Conservation (phyloP, 371 early-diverging fungal genomes). For the Mortierella sp. region DNA sequence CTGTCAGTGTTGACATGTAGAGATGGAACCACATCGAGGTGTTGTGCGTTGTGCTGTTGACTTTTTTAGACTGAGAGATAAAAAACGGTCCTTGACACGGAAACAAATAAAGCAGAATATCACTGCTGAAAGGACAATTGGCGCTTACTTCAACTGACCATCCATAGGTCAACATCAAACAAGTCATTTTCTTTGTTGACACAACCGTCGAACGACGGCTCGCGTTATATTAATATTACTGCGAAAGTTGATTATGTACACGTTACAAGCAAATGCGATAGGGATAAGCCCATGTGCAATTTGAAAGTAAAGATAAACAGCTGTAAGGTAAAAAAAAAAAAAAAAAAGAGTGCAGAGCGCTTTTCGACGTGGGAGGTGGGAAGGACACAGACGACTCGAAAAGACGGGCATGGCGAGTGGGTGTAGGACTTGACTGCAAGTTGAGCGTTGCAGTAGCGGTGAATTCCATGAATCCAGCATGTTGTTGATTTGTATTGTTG, state of each 20-base stretch:
- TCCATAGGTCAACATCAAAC: too few species aligned
- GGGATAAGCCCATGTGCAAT: background rate
- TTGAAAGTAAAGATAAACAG: background rate
- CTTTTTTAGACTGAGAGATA: too few species aligned
- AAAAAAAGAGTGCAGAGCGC: background rate
- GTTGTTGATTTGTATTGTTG: background rate
- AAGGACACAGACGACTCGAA: slow-evolving; percentile 3
- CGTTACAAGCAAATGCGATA: background rate
- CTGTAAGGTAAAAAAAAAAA: background rate
- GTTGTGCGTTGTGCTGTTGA: too few species aligned
- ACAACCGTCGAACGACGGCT: too few species aligned
- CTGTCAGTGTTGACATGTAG: too few species aligned
- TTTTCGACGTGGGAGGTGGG: background rate
- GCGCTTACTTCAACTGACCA: too few species aligned
- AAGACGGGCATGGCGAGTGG: background rate
- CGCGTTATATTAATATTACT: background rate
- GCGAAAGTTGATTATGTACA: too few species aligned
- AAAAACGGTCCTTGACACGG: too few species aligned
- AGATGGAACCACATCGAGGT: too few species aligned
- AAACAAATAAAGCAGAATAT: too few species aligned
- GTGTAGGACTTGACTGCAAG: background rate
- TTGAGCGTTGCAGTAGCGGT: background rate
- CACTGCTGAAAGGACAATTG: too few species aligned
- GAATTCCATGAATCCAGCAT: background rate
- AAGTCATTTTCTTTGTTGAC: too few species aligned